Base-by-base conservation (phyloP, 2,329 filamentous ascomycete genomes). In the Aspergillus hiratsukae region DNA sequence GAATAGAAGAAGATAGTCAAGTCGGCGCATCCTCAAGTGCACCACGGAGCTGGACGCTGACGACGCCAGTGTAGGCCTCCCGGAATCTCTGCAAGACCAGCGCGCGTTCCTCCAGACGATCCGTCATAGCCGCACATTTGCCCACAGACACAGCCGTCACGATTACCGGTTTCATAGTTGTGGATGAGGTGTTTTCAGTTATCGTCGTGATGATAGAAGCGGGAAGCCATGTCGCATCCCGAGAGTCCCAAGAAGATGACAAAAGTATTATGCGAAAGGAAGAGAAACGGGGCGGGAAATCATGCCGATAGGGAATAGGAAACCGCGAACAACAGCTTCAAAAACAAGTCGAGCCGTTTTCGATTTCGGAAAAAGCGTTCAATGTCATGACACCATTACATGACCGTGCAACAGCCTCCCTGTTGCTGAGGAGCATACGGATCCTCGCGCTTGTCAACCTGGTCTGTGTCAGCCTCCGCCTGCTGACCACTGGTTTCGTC, bases 341-440 rank as follows among this genome's bases (percentile, higher is more conserved):
- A 55, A 59, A 56, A 63, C 61, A 66, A 65, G 59, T 64, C 59
- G 58, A 59, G 57, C 48, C 53, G 52, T 62, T 54, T 56, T 57
- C 54, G 54, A 60, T 46, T 57, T 54, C 27, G 52, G 54, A 48
- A 40, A 51, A 60, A 53, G 31, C 55, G 54, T 55, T 55, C 57
- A 58, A 59, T 64, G 65, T 70, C 67, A 67, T 69, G 64, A 65
- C 58, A 52, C 63, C 66, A 66, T 79, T 82, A 97, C 93, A 97
- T 97, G 78, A 99, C 87, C 69, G 88, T 83, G 80, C 94, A 99
- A 85, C 94, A 99, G 69, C 91, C 89, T 72, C 87, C 89, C 55
- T 85, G 90, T 79, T 95, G 91, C 81, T 95, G 93, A 66, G 93
- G 93, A 69, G 93, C 91, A 75, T 99, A 99, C n/a, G 94, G 94